These are phyloP conservation scores for Xylaria acuta DNA, from an alignment of 495 filamentous ascomycete species.

Conservation along the genomic window DNA sequence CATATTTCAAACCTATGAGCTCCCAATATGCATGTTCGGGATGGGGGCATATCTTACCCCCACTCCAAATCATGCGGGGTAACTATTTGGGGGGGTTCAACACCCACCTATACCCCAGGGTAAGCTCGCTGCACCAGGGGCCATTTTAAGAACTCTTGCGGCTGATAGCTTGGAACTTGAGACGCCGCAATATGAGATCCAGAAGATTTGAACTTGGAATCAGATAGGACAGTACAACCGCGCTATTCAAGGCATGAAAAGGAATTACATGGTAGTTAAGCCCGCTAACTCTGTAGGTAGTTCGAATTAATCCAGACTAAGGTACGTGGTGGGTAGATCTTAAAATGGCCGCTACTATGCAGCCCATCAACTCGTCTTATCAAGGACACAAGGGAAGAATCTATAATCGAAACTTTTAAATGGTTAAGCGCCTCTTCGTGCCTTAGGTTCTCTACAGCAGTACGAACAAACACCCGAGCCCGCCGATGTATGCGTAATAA, in stretches of 20 bases:
- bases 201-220: background rate
- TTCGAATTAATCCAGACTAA: too few relatives aligned
- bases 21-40: background rate
- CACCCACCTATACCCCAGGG: background rate
- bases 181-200: background rate
- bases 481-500: too few relatives aligned
- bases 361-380: too few relatives aligned
- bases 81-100: background rate
- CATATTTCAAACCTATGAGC: background rate
- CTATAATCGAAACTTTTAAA: background rate
- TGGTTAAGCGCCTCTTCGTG: background rate
- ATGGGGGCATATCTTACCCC: background rate
- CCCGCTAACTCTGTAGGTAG: too few relatives aligned
- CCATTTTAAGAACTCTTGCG: too few relatives aligned
- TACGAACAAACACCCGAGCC: too few relatives aligned
- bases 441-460: background rate
- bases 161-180: too few relatives aligned
- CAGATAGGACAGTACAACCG: too few relatives aligned
- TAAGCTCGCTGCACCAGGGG: slow-evolving; percentile 1
- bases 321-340: too few relatives aligned
- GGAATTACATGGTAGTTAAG: too few relatives aligned
- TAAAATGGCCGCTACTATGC: too few relatives aligned
- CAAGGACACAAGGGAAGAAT: background rate
- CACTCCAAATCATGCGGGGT: slow-evolving; percentile 21
- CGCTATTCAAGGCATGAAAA: too few relatives aligned